These are phyloP conservation scores for Mycena capillaripes DNA, from an alignment of 768 basidiomycete genomes.

Conservation along the genomic window DNA sequence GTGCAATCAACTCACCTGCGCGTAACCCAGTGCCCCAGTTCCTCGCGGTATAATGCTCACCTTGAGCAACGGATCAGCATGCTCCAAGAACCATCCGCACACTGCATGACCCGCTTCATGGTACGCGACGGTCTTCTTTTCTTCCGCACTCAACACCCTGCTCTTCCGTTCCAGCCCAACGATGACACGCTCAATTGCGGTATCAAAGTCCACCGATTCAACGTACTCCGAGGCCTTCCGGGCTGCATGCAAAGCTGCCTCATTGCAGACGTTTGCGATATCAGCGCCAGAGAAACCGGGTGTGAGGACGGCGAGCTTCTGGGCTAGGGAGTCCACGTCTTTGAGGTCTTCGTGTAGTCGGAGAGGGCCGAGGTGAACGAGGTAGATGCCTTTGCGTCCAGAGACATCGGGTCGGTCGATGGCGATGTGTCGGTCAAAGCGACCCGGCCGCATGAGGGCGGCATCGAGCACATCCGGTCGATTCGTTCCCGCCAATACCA, in stretches of 20 bases:
- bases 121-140: conserved; percentile 99
- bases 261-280: conserved; percentile 99
- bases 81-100: conserved; percentile 98
- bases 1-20: conserved; percentile 71
- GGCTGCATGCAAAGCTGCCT: conserved; percentile 95
- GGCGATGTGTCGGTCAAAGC: conserved; percentile 96
- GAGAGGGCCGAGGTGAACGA: conserved; percentile 91
- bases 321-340: conserved; percentile 73
- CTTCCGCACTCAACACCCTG: conserved; percentile 91
- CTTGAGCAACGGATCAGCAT: conserved; percentile 96
- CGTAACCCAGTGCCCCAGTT: conserved; percentile 95
- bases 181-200: conserved; percentile 97
- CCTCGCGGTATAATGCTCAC: conserved; percentile 99
- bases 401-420: conserved; percentile 96
- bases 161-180: conserved; percentile 98
- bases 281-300: conserved; percentile 99
- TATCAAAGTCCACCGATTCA: conserved; percentile 91
- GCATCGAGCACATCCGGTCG: conserved; percentile 96
- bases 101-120: conserved; percentile 99
- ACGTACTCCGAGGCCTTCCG: conserved; percentile 85
- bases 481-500: conserved; percentile 97
- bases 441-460: conserved; percentile 96
- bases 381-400: conserved; percentile 94
- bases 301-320: conserved; percentile 95
- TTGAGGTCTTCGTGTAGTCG: conserved; percentile 71